phyloP scores from a whole-genome alignment of 2,329 filamentous ascomycete genomes.

The Aureobasidium sp. region DNA sequence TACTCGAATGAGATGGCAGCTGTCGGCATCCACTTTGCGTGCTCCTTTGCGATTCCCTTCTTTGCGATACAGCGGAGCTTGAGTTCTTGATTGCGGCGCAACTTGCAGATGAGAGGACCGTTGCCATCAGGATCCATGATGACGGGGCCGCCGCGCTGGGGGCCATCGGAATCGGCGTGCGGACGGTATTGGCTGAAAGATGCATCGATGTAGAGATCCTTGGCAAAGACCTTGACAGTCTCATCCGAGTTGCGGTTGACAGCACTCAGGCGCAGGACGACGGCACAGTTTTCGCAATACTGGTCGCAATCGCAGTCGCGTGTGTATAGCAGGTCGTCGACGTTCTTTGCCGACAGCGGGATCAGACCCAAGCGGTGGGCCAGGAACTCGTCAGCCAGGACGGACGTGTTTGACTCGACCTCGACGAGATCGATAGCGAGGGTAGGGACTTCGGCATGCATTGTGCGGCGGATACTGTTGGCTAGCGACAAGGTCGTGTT shows the following conservation, averaged over 20 bases:
- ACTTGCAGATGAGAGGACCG: conserved; percentile 81
- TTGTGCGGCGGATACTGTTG: conserved; percentile 83
- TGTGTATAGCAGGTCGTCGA: conserved; percentile 75
- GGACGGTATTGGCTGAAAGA: neutral
- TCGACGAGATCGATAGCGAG: conserved; percentile 93
- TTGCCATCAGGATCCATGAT: conserved; percentile 75
- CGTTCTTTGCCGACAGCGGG: conserved; percentile 76
- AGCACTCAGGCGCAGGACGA: conserved; percentile 76
- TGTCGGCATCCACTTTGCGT: conserved; percentile 95
- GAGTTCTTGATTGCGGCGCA: conserved; percentile 83
- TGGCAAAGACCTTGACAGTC: conserved; percentile 89
- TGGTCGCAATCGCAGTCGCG: conserved; percentile 96
- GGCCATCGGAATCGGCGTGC: neutral
- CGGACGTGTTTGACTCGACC: conserved; percentile 88
- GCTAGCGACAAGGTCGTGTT: conserved; percentile 87
- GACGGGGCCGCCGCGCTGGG: conserved; percentile 60
- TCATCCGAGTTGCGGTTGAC: conserved; percentile 64
- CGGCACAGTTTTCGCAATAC: conserved; percentile 86
- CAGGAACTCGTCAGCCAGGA: conserved; percentile 92
- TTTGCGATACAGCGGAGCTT: conserved; percentile 89
- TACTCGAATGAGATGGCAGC: conserved; percentile 95
- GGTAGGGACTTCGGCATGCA: conserved; percentile 89
- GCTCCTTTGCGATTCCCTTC: conserved; percentile 98
- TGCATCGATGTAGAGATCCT: conserved; percentile 64
- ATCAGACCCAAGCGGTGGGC: conserved; percentile 86